These are phyloP conservation scores for Fraxinus angustifolia DNA, from an alignment of 305 asterid genomes.

Conservation along the genomic window DNA sequence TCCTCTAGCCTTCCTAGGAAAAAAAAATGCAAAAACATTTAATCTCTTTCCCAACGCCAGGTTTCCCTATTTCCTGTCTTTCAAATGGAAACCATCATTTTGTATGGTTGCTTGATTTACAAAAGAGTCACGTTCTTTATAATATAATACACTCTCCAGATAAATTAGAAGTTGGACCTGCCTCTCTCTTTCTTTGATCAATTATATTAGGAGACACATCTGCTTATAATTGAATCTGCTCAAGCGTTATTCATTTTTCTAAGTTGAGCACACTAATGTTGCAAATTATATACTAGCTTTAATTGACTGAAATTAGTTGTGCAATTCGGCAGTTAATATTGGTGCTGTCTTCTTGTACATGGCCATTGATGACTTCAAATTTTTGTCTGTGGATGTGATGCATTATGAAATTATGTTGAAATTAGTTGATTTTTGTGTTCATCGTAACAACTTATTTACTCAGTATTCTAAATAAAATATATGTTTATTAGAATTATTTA, in stretches of 20 bases:
- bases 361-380: slow-evolving; percentile 10
- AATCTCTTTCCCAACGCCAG: background rate
- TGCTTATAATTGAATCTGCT: background rate
- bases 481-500: background rate
- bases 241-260: background rate
- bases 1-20: background rate
- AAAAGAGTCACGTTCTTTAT: background rate
- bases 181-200: background rate
- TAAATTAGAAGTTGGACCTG: background rate
- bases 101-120: background rate
- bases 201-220: background rate
- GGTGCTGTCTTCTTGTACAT: slow-evolving; percentile 12
- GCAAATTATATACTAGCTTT: background rate
- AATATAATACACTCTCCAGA: background rate
- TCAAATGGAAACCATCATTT: background rate
- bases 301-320: slow-evolving; percentile 5
- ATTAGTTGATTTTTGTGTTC: background rate
- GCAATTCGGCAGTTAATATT: background rate
- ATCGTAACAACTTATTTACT: background rate
- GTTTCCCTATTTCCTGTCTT: background rate
- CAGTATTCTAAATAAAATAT: slow-evolving; percentile 5
- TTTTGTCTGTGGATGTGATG: slow-evolving; percentile 9
- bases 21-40: background rate
- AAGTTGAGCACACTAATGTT: background rate
- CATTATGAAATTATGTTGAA: slow-evolving; percentile 7